Base-by-base conservation (phyloP, 1,139 yeast genomes). In the Yamadazyma membranifaciens region DNA sequence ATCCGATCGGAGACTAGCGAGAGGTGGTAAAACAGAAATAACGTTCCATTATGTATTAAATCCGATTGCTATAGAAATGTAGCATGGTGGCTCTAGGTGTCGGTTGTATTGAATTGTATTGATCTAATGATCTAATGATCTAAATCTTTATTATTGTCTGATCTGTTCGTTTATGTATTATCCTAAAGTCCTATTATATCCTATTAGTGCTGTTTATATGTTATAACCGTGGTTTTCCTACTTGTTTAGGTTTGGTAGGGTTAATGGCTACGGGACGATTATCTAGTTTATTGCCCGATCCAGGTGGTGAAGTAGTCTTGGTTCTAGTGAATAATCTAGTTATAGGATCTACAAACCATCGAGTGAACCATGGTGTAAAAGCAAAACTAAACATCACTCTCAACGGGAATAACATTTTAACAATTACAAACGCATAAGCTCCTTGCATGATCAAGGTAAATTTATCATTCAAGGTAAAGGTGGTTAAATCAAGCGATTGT, bases 401-500 rank as follows among this genome's bases (percentile, higher is more conserved):
- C 2, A 82, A 49, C 0, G 92, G 95, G 50, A 83, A 61, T 47
- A 69, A 46, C 43, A 69, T 67, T 56, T 88, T 91, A 20, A 88
- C 92, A 9, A 86, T 64, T 2, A 87, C 89, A 56, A 85, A 91
- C 0, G 97, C 83, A 36, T 87, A 79, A 0, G 96, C 95, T n/a
- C 97, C 97, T 42, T 89, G 91, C 51, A 81, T 65, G 2, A 87
- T 69, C 27, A 84, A 62, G 36, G 65, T 66, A 27, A 84, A 70
- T 51, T 84, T 82, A 27, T 77, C 81, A 42, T 67, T 73, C 30
- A 79, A 54, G 32, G 73, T 61, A 53, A 63, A 59, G 34, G 60
- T 49, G 20, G 59, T 40, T 48, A 67, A 59, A 48, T 73, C 68
- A 44, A 62, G 65, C 17, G 55, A 56, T 22, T 55, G 55, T 52